Evolutionary conservation across 495 filamentous ascomycete species (phyloP).

Genomic region (Penicillium verhagenii): DNA sequence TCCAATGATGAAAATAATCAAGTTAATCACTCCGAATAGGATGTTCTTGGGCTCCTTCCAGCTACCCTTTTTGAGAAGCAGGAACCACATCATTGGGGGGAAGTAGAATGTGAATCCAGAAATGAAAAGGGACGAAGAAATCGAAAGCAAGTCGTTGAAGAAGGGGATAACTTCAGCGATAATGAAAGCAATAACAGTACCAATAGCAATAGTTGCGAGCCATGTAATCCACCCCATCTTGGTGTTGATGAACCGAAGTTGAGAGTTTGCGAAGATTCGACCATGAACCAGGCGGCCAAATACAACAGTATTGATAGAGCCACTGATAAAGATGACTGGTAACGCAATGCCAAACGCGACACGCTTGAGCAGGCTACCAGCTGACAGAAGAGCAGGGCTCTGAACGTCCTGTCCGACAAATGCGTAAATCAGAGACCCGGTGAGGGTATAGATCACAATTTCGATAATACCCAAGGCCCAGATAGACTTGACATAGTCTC

Average conservation of each 20-base stretch:
- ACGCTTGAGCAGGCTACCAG: constrained; percentile 55
- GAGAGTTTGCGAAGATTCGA: constrained; percentile 47
- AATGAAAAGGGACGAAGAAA: constrained; percentile 43
- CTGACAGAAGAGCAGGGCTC: constrained; percentile 64
- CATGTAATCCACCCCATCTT: constrained; percentile 54
- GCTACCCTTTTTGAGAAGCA: constrained; percentile 40
- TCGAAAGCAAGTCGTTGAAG: constrained; percentile 58
- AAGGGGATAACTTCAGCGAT: constrained; percentile 65
- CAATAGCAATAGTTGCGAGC: constrained; percentile 47
- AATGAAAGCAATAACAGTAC: constrained; percentile 59
- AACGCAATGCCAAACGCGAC: constrained; percentile 68
- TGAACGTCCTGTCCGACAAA: constrained; percentile 61
- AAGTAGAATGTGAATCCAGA: constrained; percentile 20
- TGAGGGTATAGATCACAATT: constrained; percentile 62
- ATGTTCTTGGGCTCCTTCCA: constrained; percentile 25
- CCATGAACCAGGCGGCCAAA: constrained; percentile 58
- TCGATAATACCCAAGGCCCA: constrained; percentile 55
- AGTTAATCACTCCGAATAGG: constrained; percentile 10
- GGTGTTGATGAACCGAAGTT: constrained; percentile 55
- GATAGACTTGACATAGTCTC: constrained; percentile 59
- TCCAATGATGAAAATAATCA: constrained; percentile 25
- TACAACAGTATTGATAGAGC: constrained; percentile 59
- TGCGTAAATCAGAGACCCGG: constrained; percentile 62
- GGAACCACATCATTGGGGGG: constrained; percentile 58
- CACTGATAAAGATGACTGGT: constrained; percentile 66